A percentile compares a stretch with the other conserved stretches of the same genome.
These are phyloP conservation scores for Aspergillus sclerotioniger DNA, from an alignment of 495 filamentous ascomycete genomes.

Conservation along the genomic window DNA sequence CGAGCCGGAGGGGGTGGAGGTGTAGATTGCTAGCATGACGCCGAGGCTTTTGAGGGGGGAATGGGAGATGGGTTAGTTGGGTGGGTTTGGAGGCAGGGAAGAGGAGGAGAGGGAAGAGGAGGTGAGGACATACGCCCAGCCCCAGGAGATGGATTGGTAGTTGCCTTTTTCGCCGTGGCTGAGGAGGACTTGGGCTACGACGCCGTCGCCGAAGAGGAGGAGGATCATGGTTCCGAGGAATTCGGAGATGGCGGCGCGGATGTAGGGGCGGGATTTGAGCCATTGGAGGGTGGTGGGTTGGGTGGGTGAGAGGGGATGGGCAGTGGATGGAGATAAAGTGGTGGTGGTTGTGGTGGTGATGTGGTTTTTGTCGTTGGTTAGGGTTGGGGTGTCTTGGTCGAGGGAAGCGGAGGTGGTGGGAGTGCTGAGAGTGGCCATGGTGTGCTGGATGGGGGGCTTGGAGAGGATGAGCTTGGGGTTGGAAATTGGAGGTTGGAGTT, in stretches of 20 bases:
- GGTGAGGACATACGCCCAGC: constrained; percentile 52
- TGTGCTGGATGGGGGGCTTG: neutral
- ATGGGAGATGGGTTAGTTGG: constrained; percentile 9
- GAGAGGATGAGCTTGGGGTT: neutral
- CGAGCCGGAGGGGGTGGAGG: constrained; percentile 55
- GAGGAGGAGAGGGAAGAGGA: neutral
- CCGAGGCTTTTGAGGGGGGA: constrained; percentile 35
- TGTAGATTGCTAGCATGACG: constrained; percentile 67
- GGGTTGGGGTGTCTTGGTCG: neutral
- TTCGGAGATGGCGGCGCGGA: constrained; percentile 59
- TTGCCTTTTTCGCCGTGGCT: constrained; percentile 48
- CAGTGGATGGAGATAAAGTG: neutral
- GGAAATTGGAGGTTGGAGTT: neutral
- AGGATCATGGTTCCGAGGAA: constrained; percentile 64
- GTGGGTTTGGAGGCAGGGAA: neutral
- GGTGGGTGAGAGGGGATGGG: neutral
- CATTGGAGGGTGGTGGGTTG: constrained; percentile 34
- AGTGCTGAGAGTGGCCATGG: neutral
- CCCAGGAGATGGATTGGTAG: constrained; percentile 63
- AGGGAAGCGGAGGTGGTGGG: neutral
- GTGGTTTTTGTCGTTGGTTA: neutral
- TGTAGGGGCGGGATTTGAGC: constrained; percentile 43
- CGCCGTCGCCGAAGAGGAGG: constrained; percentile 62
- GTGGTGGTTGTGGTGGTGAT: neutral
- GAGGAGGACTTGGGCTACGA: constrained; percentile 58